phyloP scores from a whole-genome alignment of 805 yeast species.

The Teunomyces barrocoloradensis region DNA sequence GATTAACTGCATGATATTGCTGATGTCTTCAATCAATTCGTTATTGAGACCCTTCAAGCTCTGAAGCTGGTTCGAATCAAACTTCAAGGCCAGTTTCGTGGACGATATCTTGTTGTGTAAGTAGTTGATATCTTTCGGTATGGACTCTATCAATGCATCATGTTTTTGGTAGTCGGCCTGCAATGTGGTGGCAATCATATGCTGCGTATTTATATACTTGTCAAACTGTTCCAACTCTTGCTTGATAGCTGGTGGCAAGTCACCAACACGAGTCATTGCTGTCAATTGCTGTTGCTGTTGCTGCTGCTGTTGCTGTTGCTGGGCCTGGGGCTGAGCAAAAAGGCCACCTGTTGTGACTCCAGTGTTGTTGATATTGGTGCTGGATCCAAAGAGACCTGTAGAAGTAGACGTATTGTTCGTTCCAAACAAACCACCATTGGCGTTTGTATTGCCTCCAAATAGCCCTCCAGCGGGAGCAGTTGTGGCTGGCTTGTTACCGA shows the following conservation, averaged over 20 bases:
- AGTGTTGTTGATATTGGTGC: neutral
- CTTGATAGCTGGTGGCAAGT: constrained; percentile 68
- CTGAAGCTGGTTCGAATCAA: constrained; percentile 40
- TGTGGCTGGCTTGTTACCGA: constrained; percentile 8
- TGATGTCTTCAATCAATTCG: constrained; percentile 48
- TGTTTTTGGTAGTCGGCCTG: constrained; percentile 63
- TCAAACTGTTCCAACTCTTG: constrained; percentile 69
- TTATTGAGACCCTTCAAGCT: constrained; percentile 35
- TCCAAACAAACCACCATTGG: constrained; percentile 10
- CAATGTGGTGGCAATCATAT: constrained; percentile 65
- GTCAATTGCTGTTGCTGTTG: constrained; percentile 54
- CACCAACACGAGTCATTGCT: constrained; percentile 73
- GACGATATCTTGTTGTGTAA: constrained; percentile 59
- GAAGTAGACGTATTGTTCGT: constrained; percentile 5
- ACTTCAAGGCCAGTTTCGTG: constrained; percentile 60
- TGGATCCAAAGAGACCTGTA: constrained; percentile 8
- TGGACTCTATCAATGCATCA: constrained; percentile 59
- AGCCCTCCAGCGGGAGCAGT: constrained; percentile 12
- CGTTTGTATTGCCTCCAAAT: constrained; percentile 2
- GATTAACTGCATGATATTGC: constrained; percentile 51
- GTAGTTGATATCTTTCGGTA: constrained; percentile 70
- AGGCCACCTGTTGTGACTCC: constrained; percentile 6
- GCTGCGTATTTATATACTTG: constrained; percentile 70
- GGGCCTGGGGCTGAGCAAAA: constrained; percentile 6
- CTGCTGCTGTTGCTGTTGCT: constrained; percentile 33